A percentile compares a stretch with the other conserved stretches of the same genome.
Conservation (phyloP, 306 rosid species). For the Vigna angularis region DNA sequence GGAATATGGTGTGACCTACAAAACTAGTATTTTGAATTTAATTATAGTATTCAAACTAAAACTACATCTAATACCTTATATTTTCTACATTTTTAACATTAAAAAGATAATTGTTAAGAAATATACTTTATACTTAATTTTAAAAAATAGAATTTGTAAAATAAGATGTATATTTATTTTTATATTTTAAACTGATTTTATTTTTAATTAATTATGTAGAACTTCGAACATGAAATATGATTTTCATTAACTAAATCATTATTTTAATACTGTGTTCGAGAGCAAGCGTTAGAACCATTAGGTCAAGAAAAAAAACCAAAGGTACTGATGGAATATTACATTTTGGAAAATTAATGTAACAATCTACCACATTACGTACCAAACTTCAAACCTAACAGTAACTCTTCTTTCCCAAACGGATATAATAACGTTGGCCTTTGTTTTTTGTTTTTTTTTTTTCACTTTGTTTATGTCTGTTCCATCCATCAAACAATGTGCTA, state of each 20-base stretch:
- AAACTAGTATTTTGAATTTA: background rate
- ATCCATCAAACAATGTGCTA: background rate
- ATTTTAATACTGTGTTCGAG: background rate
- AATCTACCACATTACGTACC: background rate
- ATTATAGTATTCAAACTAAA: too few species aligned
- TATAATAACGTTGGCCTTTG: background rate
- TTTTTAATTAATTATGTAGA: too few species aligned
- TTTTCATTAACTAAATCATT: too few species aligned
- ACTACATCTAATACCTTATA: too few species aligned
- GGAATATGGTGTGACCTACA: background rate
- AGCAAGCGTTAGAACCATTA: background rate
- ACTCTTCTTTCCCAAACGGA: slow-evolving; percentile 31
- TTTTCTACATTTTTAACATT: too few species aligned
- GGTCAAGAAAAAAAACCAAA: background rate
- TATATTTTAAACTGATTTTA: too few species aligned
- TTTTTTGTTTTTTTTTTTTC: background rate
- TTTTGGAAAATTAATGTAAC: background rate
- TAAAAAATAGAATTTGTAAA: too few species aligned
- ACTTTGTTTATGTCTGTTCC: background rate
- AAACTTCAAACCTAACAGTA: slow-evolving; percentile 12
- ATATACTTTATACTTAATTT: too few species aligned
- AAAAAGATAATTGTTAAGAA: too few species aligned
- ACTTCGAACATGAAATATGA: too few species aligned
- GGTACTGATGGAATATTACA: too few species aligned
- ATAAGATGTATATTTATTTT: too few species aligned